Percentiles rank a stretch among this genome's conserved stretches.
phyloP scores from a whole-genome alignment of 805 yeast genomes.

The Starmerella lactis-condensi region DNA sequence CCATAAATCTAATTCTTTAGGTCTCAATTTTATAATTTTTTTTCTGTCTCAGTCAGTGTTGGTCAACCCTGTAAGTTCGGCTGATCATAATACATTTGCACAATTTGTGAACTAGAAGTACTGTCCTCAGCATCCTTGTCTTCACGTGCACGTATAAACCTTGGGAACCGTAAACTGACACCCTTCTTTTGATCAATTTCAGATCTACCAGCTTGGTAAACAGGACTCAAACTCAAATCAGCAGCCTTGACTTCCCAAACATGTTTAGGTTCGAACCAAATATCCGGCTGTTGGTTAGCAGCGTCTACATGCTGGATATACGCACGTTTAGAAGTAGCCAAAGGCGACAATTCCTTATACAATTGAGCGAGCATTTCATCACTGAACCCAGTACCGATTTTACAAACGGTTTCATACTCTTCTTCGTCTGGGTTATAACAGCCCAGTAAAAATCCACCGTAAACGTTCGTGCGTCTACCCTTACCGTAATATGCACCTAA shows the following conservation, averaged over 20 bases:
- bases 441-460: slow-evolving; percentile 86
- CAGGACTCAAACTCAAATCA: slow-evolving; percentile 71
- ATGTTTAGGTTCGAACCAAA: slow-evolving; percentile 78
- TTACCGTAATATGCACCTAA: slow-evolving; percentile 85
- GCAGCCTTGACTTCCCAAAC: slow-evolving; percentile 85
- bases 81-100: slow-evolving; percentile 67
- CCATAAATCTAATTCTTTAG: too few relatives aligned
- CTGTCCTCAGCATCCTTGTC: slow-evolving; percentile 78
- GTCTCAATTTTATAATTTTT: not conserved
- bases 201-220: slow-evolving; percentile 66
- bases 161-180: slow-evolving; percentile 70
- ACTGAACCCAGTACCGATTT: slow-evolving; percentile 91
- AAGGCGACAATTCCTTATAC: slow-evolving; percentile 42
- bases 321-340: slow-evolving; percentile 47
- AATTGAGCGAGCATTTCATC: slow-evolving; percentile 59
- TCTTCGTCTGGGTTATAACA: slow-evolving; percentile 81
- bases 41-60: too few relatives aligned
- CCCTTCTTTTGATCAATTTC: slow-evolving; percentile 52
- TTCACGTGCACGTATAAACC: slow-evolving; percentile 66
- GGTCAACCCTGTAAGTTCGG: too few relatives aligned
- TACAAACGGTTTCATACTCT: slow-evolving; percentile 86
- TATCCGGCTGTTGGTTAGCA: slow-evolving; percentile 63
- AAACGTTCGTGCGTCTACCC: slow-evolving; percentile 86
- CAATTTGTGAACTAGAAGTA: slow-evolving; percentile 64
- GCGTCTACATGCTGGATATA: slow-evolving; percentile 47